Percentiles rank a stretch among this genome's conserved stretches.
These are phyloP conservation scores for Vitis hybrid DNA, from an alignment of 177 flowering plant species.

Conservation along the genomic window DNA sequence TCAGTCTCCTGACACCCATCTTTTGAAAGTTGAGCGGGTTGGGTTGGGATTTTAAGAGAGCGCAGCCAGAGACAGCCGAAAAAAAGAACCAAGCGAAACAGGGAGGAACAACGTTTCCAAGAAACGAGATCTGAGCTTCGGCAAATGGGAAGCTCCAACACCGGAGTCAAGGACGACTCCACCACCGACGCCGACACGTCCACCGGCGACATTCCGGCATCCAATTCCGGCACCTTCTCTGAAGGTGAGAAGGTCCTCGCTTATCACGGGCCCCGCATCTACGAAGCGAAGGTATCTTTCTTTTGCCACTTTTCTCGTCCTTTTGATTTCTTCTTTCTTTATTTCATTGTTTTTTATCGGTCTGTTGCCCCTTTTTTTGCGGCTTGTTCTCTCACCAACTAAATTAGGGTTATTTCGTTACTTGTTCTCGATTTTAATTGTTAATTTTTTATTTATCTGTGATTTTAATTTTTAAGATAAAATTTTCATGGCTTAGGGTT, in stretches of 20 bases:
- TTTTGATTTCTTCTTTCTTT: neutral
- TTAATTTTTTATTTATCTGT: neutral
- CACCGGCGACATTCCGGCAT: constrained; percentile 40
- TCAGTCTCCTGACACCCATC: too few species aligned
- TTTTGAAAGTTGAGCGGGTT: too few species aligned
- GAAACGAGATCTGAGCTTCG: neutral
- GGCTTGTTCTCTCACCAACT: neutral
- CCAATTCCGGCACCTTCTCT: constrained; percentile 43
- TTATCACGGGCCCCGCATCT: constrained; percentile 83
- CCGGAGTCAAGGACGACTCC: constrained; percentile 47
- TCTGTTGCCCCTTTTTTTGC: neutral
- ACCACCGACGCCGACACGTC: constrained; percentile 51
- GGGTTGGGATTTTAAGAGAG: too few species aligned
- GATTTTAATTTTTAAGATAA: too few species aligned
- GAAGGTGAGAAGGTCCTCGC: constrained; percentile 92
- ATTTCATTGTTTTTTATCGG: neutral
- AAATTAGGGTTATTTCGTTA: neutral
- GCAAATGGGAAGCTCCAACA: constrained; percentile 53
- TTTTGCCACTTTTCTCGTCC: neutral
- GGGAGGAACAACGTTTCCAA: too few species aligned
- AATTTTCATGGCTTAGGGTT: too few species aligned
- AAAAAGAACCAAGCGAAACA: too few species aligned
- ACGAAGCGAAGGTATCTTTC: constrained; percentile 74
- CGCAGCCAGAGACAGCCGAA: too few species aligned
- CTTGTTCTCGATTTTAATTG: too few species aligned